Conservation (phyloP, 768 basidiomycete genomes). For the Vararia minispora region DNA sequence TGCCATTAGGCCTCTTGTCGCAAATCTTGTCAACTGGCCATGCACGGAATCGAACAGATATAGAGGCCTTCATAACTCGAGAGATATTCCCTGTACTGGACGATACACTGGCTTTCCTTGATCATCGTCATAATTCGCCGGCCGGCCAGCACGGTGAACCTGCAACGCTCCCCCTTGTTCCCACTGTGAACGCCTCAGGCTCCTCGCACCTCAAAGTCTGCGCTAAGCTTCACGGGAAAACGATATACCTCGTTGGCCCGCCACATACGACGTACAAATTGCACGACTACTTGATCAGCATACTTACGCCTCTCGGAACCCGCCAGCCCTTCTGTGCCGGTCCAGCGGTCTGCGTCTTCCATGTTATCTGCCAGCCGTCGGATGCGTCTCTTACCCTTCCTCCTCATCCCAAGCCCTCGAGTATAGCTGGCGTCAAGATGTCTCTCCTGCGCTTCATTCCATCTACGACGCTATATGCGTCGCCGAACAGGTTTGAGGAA, state of each 20-base stretch:
- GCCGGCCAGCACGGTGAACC: too few relatives aligned
- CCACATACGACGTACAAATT: constrained; percentile 7
- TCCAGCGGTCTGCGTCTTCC: constrained; percentile 5
- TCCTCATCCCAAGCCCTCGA: neutral
- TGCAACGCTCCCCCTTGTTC: too few relatives aligned
- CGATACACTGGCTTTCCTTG: too few relatives aligned
- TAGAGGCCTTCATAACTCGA: too few relatives aligned
- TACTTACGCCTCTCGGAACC: neutral
- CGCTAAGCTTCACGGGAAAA: constrained; percentile 4
- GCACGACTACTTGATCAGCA: constrained; percentile 3
- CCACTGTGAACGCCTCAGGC: too few relatives aligned
- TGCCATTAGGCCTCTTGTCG: too few relatives aligned
- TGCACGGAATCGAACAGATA: too few relatives aligned
- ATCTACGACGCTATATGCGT: constrained; percentile 4
- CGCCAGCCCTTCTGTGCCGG: constrained; percentile 2
- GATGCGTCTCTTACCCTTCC: neutral
- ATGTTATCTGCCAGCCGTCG: constrained; percentile 5
- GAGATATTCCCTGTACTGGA: too few relatives aligned
- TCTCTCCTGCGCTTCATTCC: constrained; percentile 8
- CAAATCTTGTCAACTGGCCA: too few relatives aligned
- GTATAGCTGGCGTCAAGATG: neutral
- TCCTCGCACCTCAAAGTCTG: too few relatives aligned
- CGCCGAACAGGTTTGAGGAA: neutral
- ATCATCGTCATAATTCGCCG: too few relatives aligned
- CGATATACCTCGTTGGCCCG: constrained; percentile 4